Evolutionary conservation across 2,329 filamentous ascomycete species (phyloP), one percentile per base, ranked within the genome.

Genomic region (Claviceps spartinae): DNA sequence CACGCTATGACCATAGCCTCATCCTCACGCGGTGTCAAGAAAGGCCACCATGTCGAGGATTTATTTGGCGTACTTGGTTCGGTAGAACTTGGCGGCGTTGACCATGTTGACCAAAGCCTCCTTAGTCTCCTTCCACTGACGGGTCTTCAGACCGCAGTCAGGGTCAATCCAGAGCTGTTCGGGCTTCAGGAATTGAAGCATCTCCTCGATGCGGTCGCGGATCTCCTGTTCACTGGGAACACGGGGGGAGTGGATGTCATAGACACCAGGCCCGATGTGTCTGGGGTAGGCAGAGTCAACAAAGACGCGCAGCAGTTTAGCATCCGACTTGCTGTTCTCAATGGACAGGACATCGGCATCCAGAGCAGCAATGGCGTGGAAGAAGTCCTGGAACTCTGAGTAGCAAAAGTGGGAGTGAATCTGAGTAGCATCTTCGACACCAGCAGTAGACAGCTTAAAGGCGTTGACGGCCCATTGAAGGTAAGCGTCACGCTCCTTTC

Each of bases 371-470:
- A 98, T 98, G 75, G 93, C 93, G 76, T 97, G 88, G 89, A 98
- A 98, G 82, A 98, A 98, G 80, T 98, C 93, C 78, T 98, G 93
- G 88, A 98, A 98, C 81, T 98, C 93, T 50, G 93, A 97, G 85
- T 98, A 98, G 75, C 93, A 98, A 87, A 98, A 98, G 81, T 98
- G 93, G 58, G 90, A 96, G 85, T 98, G 93, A 72, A 98, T 96
- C 81, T 98, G 93, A 61, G 93, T 98, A 54, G 85, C 87, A 73
- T 98, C 88, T 75, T 89, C 76, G 56, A 98, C 91, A 70, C 89
- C 93, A 55, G 89, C 83, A 63, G 90, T 94, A 60, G 91, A 84
- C 61, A 98, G 88, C 71, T 88, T 89, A 89, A 98, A 98, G 64
- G 90, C 89, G 76, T 95, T 85, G 65, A 98, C 93, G 56, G 93